A percentile compares a stretch with the other conserved stretches of the same genome.
These are phyloP conservation scores for Neofusicoccum parvum DNA, from an alignment of 2,329 filamentous ascomycete species.

Conservation along the genomic window DNA sequence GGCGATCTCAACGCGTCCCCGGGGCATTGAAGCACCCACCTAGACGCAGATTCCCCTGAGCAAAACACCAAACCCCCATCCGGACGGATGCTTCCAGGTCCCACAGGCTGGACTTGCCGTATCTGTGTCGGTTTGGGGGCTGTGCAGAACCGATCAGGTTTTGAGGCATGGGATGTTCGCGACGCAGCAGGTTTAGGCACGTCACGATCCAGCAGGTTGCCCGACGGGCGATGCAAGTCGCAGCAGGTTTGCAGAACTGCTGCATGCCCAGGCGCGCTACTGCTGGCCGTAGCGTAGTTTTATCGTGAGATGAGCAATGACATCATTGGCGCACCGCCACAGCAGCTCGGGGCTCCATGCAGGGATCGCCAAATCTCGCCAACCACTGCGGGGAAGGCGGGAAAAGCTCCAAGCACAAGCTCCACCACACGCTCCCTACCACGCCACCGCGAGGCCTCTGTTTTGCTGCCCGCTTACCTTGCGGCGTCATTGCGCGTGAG, in stretches of 20 bases:
- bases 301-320: background rate
- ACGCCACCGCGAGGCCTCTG: background rate
- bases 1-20: too few species aligned
- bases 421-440: background rate
- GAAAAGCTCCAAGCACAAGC: background rate
- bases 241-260: slow-evolving; percentile 3
- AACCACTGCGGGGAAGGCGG: background rate
- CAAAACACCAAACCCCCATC: too few species aligned
- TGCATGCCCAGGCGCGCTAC: slow-evolving; percentile 14
- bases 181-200: background rate
- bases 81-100: too few species aligned
- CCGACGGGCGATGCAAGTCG: background rate
- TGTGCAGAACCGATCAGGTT: background rate
- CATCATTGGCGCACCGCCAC: slow-evolving; percentile 15
- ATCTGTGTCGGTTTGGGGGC: background rate
- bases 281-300: background rate
- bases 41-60: too few species aligned
- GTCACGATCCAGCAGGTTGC: background rate
- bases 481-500: background rate
- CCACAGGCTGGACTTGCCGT: too few species aligned
- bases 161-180: background rate
- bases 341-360: background rate
- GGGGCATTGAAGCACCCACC: too few species aligned
- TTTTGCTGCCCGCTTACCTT: background rate
- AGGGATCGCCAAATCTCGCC: slow-evolving; percentile 3